A percentile compares a stretch with the other conserved stretches of the same genome.
These are phyloP conservation scores for Betula pendula DNA, from an alignment of 306 rosid species.

Conservation along the genomic window DNA sequence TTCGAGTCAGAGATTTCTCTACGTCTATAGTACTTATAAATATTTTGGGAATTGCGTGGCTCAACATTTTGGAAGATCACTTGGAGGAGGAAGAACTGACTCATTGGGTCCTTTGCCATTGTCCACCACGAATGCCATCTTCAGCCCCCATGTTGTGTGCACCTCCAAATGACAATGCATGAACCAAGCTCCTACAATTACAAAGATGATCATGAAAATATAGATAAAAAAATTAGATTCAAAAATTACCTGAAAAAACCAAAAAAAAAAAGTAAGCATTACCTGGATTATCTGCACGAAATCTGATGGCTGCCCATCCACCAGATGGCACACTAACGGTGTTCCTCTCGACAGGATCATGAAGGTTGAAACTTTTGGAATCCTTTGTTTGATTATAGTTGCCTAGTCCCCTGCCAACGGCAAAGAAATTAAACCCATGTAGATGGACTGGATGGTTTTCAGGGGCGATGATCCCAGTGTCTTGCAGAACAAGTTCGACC, in stretches of 20 bases:
- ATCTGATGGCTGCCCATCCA: constrained; percentile 90
- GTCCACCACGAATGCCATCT: constrained; percentile 95
- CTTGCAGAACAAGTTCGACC: constrained; percentile 70
- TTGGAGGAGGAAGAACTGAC: constrained; percentile 77
- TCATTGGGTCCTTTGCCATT: constrained; percentile 81
- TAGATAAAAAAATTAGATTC: neutral
- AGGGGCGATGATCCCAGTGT: constrained; percentile 61
- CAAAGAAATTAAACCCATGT: constrained; percentile 83
- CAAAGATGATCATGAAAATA: neutral
- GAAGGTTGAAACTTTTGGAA: constrained; percentile 57
- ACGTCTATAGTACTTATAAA: neutral
- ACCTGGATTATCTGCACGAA: constrained; percentile 95
- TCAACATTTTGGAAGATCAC: constrained; percentile 85
- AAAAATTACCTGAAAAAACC: no score
- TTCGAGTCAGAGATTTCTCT: constrained; percentile 24
- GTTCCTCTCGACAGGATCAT: constrained; percentile 88
- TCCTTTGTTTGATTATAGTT: constrained; percentile 59
- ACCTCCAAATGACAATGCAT: constrained; percentile 91
- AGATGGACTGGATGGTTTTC: constrained; percentile 88
- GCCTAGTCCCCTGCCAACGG: constrained; percentile 65
- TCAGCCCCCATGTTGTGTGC: constrained; percentile 95
- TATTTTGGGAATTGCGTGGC: neutral
- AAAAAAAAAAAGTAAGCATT: no score
- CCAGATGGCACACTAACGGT: constrained; percentile 79
- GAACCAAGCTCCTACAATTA: constrained; percentile 80